Evolutionary conservation across 164 flowering plant genomes (phyloP).

Genomic region (Nymphaea colorata): DNA sequence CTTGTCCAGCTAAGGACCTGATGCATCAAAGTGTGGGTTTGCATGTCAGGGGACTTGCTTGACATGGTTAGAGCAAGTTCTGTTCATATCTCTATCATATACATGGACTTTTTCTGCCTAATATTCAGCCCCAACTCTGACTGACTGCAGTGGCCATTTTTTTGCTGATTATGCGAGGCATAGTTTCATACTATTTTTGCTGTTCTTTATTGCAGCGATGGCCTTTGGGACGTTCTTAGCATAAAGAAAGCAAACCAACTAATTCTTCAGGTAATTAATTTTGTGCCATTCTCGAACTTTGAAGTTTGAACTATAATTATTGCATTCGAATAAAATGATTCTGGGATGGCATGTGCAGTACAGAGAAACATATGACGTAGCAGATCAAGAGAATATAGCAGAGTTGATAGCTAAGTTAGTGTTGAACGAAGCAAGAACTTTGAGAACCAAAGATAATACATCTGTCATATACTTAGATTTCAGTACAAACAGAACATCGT

Average conservation of each 20-base stretch:
- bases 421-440: constrained; percentile 71
- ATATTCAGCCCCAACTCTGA: too few species aligned
- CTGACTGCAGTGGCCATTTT: too few species aligned
- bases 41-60: background rate
- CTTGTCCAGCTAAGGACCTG: background rate
- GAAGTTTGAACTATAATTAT: background rate
- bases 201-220: constrained; percentile 47
- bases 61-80: background rate
- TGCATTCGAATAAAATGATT: background rate
- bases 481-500: constrained; percentile 23
- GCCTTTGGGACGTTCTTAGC: constrained; percentile 93
- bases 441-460: constrained; percentile 92
- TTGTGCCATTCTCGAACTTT: background rate
- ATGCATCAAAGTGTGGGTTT: background rate
- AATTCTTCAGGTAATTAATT: constrained; percentile 49
- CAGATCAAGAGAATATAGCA: constrained; percentile 33
- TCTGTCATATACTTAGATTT: constrained; percentile 79
- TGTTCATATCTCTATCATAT: too few species aligned
- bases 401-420: constrained; percentile 65
- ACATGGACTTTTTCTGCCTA: too few species aligned
- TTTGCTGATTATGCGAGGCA: background rate
- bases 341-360: constrained; percentile 22
- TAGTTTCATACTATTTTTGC: background rate
- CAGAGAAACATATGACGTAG: constrained; percentile 27
- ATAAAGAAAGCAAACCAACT: constrained; percentile 69